Evolutionary conservation across 208 protist genomes (phyloP).

Genomic region (Acanthamoeba quina): DNA sequence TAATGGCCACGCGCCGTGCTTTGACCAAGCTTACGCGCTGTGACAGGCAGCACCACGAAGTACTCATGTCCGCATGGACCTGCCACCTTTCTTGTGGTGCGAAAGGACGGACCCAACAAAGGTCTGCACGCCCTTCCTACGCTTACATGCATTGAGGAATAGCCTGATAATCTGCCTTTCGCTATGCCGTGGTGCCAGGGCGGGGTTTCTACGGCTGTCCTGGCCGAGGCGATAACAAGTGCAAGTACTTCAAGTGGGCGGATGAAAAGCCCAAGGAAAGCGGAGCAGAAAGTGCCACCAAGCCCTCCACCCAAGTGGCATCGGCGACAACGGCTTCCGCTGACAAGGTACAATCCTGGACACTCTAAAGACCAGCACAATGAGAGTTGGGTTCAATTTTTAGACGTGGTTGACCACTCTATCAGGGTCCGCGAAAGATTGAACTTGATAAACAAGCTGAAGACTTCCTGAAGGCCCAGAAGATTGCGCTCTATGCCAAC

Average conservation of each 20-base stretch:
- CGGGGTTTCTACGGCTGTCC: slow-evolving; percentile 49
- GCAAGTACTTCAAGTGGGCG: slow-evolving; percentile 70
- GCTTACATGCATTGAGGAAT: not conserved
- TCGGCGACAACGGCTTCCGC: not conserved
- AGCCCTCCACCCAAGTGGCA: too few relatives aligned
- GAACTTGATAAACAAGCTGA: slow-evolving; percentile 61
- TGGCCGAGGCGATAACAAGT: slow-evolving; percentile 8
- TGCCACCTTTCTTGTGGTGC: slow-evolving; percentile 7
- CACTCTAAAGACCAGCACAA: too few relatives aligned
- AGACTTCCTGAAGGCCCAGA: slow-evolving; percentile 35
- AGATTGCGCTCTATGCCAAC: slow-evolving; percentile 49
- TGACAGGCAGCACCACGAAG: not conserved
- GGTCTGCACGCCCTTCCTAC: not conserved
- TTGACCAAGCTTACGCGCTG: not conserved
- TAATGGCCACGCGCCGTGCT: not conserved
- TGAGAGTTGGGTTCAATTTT: too few relatives aligned
- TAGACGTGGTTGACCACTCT: too few relatives aligned
- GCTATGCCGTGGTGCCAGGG: not conserved
- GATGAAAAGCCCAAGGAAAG: slow-evolving; percentile 12
- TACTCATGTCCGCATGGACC: slow-evolving; percentile 56
- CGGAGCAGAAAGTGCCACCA: not conserved
- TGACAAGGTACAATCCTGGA: not conserved
- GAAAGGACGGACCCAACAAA: slow-evolving; percentile 63
- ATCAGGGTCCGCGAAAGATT: slow-evolving; percentile 53
- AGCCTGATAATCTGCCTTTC: not conserved